Conservation (phyloP, 148 eudicot genomes). For the Oxyria digyna region DNA sequence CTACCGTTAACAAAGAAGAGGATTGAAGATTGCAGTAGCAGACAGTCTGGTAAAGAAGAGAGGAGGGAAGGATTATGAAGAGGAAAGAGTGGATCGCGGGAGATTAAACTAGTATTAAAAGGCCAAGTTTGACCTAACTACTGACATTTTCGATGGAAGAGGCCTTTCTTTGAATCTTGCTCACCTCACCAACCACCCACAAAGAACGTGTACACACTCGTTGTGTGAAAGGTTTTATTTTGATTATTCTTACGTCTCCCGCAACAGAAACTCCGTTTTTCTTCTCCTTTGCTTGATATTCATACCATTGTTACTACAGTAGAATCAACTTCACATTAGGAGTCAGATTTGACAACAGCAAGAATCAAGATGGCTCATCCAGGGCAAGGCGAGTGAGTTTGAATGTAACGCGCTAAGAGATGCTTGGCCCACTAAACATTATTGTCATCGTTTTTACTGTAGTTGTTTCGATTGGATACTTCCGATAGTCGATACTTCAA, state of each 20-base stretch:
- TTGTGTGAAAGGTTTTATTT: background rate
- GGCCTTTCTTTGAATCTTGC: conserved; percentile 2
- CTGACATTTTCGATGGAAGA: background rate
- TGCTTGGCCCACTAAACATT: no score
- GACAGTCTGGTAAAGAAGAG: background rate
- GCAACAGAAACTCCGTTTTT: background rate
- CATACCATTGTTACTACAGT: no score
- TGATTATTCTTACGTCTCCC: no score
- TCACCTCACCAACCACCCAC: conserved; percentile 4
- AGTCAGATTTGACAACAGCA: no score
- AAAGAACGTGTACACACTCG: background rate
- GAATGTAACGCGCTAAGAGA: background rate
- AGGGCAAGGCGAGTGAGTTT: background rate
- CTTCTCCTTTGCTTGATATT: background rate
- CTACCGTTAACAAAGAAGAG: background rate
- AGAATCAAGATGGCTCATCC: no score
- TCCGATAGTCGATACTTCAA: no score
- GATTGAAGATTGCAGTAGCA: background rate
- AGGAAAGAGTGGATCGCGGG: background rate
- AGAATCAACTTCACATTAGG: no score
- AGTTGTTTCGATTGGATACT: no score
- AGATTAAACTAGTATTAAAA: background rate
- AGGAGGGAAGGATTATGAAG: background rate
- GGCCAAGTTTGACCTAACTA: background rate
- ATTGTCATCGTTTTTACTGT: no score